phyloP scores from a whole-genome alignment of 2,329 filamentous ascomycete species.

The Paraphoma chrysanthemicola region DNA sequence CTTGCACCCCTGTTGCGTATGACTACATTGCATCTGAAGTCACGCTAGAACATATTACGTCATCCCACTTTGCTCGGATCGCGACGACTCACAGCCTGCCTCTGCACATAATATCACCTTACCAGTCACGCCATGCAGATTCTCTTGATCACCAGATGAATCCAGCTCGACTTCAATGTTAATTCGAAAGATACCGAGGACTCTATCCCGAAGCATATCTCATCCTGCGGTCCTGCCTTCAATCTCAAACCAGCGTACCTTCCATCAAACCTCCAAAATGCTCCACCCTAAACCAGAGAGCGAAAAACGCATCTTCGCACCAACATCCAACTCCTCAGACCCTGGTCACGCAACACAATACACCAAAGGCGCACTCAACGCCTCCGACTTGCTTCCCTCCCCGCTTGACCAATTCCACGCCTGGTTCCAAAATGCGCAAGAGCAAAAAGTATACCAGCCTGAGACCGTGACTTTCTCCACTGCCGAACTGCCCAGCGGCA shows the following conservation, averaged over 20 bases:
- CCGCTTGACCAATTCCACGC: slow-evolving; percentile 85
- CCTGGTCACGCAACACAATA: slow-evolving; percentile 78
- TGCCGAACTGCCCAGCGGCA: slow-evolving; percentile 80
- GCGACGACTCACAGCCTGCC: slow-evolving; percentile 15
- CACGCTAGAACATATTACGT: slow-evolving; percentile 22
- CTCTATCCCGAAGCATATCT: neutral
- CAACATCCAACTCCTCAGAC: slow-evolving; percentile 60
- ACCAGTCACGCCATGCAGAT: slow-evolving; percentile 19
- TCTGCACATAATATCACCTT: neutral
- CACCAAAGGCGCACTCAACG: slow-evolving; percentile 68
- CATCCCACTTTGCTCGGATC: slow-evolving; percentile 34
- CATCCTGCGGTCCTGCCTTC: neutral
- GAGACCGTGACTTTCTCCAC: slow-evolving; percentile 91
- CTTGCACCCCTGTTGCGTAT: neutral
- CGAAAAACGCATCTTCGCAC: slow-evolving; percentile 63
- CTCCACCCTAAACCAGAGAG: slow-evolving; percentile 29
- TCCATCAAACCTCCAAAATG: slow-evolving; percentile 21
- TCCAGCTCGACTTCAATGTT: slow-evolving; percentile 6
- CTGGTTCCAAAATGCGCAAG: slow-evolving; percentile 83
- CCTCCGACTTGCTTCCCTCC: slow-evolving; percentile 64
- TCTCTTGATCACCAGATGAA: neutral
- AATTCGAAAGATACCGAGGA: neutral
- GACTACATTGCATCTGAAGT: neutral
- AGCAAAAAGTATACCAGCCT: slow-evolving; percentile 71
- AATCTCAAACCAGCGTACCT: neutral